These are phyloP conservation scores for Purpureocillium lavendulum DNA, from an alignment of 2,329 filamentous ascomycete species.

Conservation along the genomic window DNA sequence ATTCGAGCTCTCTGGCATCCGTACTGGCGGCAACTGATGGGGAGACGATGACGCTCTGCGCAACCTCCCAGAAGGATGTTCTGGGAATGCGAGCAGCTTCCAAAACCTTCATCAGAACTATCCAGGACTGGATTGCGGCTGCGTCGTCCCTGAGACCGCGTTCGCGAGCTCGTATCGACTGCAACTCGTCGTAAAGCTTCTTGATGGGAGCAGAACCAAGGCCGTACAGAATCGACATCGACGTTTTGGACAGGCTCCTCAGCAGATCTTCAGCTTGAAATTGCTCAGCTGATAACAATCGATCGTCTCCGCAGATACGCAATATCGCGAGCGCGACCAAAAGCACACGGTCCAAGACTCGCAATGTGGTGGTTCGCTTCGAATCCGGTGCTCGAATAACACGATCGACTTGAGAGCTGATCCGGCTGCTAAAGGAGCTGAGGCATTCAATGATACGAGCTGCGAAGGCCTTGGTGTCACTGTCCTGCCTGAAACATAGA, in stretches of 20 bases:
- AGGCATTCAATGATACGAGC: constrained; percentile 35
- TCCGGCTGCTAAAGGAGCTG: constrained; percentile 26
- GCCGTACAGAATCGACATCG: constrained; percentile 30
- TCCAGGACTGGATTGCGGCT: constrained; percentile 46
- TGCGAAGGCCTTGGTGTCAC: constrained; percentile 31
- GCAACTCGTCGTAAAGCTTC: constrained; percentile 38
- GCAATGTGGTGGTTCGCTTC: constrained; percentile 10
- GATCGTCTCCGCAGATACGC: constrained; percentile 31
- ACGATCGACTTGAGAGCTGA: constrained; percentile 10
- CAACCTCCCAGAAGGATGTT: constrained; percentile 53
- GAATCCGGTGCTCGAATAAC: not conserved
- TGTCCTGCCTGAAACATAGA: constrained; percentile 27
- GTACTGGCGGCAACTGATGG: constrained; percentile 22
- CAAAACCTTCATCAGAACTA: constrained; percentile 46
- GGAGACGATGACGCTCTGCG: constrained; percentile 33
- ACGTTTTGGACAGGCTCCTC: constrained; percentile 28
- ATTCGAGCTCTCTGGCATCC: constrained; percentile 43
- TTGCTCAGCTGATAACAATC: constrained; percentile 21
- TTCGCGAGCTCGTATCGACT: constrained; percentile 35
- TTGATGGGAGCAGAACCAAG: constrained; percentile 35
- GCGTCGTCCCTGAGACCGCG: constrained; percentile 41
- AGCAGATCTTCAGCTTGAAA: constrained; percentile 42
- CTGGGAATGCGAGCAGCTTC: constrained; percentile 40
- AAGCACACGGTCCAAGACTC: constrained; percentile 20
- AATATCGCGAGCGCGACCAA: constrained; percentile 27